phyloP scores from a whole-genome alignment of 2,329 filamentous ascomycete genomes.

The Sphaceloma murrayae region DNA sequence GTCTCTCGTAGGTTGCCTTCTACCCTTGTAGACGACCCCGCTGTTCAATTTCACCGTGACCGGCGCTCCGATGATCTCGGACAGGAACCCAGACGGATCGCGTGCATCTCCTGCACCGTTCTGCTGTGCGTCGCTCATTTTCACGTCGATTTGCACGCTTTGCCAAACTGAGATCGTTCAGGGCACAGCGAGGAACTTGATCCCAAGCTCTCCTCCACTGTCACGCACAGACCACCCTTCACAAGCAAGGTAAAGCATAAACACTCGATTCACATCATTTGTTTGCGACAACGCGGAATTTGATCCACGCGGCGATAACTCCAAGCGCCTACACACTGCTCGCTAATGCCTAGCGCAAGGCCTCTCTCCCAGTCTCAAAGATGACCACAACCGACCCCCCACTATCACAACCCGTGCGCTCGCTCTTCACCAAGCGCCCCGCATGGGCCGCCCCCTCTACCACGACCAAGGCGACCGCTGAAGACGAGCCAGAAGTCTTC shows the following conservation, averaged over 20 bases:
- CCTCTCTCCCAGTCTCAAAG: not conserved
- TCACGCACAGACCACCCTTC: constrained; percentile 13
- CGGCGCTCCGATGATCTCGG: constrained; percentile 86
- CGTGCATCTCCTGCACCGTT: constrained; percentile 68
- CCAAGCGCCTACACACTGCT: not conserved
- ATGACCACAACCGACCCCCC: not conserved
- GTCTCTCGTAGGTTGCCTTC: too few relatives aligned
- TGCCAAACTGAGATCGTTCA: too few relatives aligned
- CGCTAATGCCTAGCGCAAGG: not conserved
- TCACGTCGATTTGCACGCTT: not conserved
- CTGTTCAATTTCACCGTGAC: constrained; percentile 98
- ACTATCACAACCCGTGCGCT: constrained; percentile 11
- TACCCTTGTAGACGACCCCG: constrained; percentile 96
- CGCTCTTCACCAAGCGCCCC: constrained; percentile 18
- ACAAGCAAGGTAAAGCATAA: too few relatives aligned
- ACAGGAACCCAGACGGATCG: constrained; percentile 86
- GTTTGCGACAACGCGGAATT: too few relatives aligned
- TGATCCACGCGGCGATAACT: too few relatives aligned
- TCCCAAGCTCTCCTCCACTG: not conserved
- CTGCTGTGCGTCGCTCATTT: constrained; percentile 9
- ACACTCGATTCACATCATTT: too few relatives aligned
- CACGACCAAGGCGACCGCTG: constrained; percentile 3
- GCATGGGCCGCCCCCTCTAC: constrained; percentile 13
- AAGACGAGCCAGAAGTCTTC: constrained; percentile 31
- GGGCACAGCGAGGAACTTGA: too few relatives aligned